Base-by-base conservation (phyloP, 2,329 filamentous ascomycete species). In the Diaporthe aspalathi region DNA sequence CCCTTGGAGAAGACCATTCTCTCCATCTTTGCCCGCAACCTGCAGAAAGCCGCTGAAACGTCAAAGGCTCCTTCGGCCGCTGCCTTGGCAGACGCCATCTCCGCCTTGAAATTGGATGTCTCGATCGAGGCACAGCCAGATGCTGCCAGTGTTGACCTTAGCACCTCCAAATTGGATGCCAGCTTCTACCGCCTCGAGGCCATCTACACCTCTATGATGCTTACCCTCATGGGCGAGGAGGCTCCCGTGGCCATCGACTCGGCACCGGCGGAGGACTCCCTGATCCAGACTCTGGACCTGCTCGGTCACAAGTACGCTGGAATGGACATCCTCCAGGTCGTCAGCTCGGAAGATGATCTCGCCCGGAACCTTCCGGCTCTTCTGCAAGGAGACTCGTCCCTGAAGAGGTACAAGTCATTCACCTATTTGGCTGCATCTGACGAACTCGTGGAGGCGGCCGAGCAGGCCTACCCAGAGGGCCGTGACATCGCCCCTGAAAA, bases 121-220 rank as follows among this genome's bases (percentile, higher is more conserved):
- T 24, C 47, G 8, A 12, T 24, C 12, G 47, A 49, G 11, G 22
- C 47, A 49, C 47, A 24, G 47, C 47, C 47, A 9, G 22, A 49
- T 24, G 47, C n/a, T 24, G 47, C 47, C 47, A 49, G 47, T 16
- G 22, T 49, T 22, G 47, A 49, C 47, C 47, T 49, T n/a, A 49
- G 47, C 47, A 49, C 47, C 47, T 49, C 47, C 20, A 49, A 49
- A 24, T 14, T 49, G 47, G 22, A 49, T 49, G 47, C 47, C 22
- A 49, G n/a, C 22, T 49, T 49, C 47, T 49, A 49, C n/a, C n/a
- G 47, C 47, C 47, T 49, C 11, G 47, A 49, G 47, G 47, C 47
- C 22, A 49, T 49, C n/a, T 49, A 49, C 47, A 49, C n/a, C 47
- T 49, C 47, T 24, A 49, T 49, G 47, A 49, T 49, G 47, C 47